Conservation (phyloP, 768 basidiomycete genomes). For the Termitomyces sp. region DNA sequence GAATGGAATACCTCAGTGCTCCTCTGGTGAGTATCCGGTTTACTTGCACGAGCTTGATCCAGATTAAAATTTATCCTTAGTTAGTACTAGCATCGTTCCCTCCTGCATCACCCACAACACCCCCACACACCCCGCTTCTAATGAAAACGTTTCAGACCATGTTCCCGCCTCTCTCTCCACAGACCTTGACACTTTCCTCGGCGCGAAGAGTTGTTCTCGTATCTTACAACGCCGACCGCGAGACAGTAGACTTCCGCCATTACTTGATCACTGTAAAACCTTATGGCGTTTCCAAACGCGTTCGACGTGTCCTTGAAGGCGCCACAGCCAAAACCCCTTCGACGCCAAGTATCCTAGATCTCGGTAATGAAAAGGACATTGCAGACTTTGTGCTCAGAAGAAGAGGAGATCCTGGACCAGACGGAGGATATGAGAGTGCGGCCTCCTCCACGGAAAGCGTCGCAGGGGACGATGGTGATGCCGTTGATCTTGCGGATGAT, state of each 20-base stretch:
- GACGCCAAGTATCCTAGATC: slow-evolving; percentile 57
- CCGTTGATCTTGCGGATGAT: slow-evolving; percentile 84
- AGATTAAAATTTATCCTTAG: slow-evolving; percentile 36
- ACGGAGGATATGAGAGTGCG: slow-evolving; percentile 76
- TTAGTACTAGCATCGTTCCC: slow-evolving; percentile 91
- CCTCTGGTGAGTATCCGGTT: slow-evolving; percentile 64
- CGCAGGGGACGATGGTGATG: slow-evolving; percentile 82
- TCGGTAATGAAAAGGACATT: slow-evolving; percentile 90
- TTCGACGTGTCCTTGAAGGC: slow-evolving; percentile 82
- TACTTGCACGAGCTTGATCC: background rate
- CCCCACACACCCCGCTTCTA: slow-evolving; percentile 84
- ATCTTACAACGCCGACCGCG: slow-evolving; percentile 83
- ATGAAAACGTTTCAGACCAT: slow-evolving; percentile 96
- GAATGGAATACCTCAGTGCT: slow-evolving; percentile 87
- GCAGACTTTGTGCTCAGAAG: slow-evolving; percentile 89
- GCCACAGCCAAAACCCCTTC: slow-evolving; percentile 28
- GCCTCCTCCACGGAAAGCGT: slow-evolving; percentile 80
- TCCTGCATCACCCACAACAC: slow-evolving; percentile 66
- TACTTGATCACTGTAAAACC: slow-evolving; percentile 94
- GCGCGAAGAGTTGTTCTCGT: slow-evolving; percentile 93
- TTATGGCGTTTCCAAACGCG: slow-evolving; percentile 89
- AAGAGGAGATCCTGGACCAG: slow-evolving; percentile 56
- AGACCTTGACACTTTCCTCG: slow-evolving; percentile 76
- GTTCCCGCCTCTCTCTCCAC: slow-evolving; percentile 89
- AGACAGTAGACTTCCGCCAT: slow-evolving; percentile 90